A percentile compares a stretch with the other conserved stretches of the same genome.
These are phyloP conservation scores for Ophiostoma novo-ulmi DNA, from an alignment of 2,329 filamentous ascomycete species.

Conservation along the genomic window DNA sequence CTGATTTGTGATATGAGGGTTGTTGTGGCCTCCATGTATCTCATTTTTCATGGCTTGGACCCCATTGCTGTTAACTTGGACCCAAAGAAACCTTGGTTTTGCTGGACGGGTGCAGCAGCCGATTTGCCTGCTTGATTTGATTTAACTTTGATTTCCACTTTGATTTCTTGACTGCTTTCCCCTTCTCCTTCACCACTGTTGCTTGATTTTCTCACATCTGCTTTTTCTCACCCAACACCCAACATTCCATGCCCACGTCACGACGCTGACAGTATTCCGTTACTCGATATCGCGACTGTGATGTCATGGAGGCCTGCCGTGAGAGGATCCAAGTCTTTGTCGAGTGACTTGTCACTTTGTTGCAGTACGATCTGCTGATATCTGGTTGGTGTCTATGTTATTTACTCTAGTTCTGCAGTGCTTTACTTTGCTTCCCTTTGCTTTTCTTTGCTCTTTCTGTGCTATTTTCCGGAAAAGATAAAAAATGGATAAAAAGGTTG, in stretches of 20 bases:
- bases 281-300: background rate
- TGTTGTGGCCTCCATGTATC: background rate
- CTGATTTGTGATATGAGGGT: constrained; percentile 19
- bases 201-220: background rate
- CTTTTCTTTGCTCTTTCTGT: background rate
- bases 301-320: background rate
- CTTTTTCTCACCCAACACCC: background rate
- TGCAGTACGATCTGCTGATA: background rate
- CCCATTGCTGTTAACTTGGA: constrained; percentile 16
- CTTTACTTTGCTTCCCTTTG: background rate
- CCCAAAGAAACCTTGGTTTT: constrained; percentile 13
- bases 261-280: background rate
- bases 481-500: background rate
- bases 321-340: background rate
- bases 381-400: background rate
- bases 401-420: constrained; percentile 6
- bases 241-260: background rate
- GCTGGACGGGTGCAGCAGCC: constrained; percentile 7
- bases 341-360: background rate
- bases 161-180: constrained; percentile 4
- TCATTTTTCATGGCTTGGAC: background rate
- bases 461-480: background rate
- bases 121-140: constrained; percentile 17
- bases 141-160: constrained; percentile 10
- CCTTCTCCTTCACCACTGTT: background rate